phyloP scores from a whole-genome alignment of 2,329 filamentous ascomycete species.

The Periconia sp. region DNA sequence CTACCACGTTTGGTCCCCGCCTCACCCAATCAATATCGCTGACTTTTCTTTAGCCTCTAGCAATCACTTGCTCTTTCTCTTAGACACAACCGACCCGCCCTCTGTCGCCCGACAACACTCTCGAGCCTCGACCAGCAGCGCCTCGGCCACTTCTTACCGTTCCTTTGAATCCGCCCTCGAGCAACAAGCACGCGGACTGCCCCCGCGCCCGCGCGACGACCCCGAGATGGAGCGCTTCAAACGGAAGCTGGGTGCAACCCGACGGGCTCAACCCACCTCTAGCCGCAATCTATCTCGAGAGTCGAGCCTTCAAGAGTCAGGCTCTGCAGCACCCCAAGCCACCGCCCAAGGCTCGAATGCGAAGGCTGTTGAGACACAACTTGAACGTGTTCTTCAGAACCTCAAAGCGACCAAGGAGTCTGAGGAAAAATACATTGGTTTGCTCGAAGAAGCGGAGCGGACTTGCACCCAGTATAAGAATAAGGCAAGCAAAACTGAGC shows the following conservation, averaged over 20 bases:
- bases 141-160: conserved; percentile 19
- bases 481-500: conserved; percentile 28
- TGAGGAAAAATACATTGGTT: conserved; percentile 30
- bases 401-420: conserved; percentile 43
- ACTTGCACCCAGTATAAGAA: conserved; percentile 31
- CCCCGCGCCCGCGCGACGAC: conserved; percentile 22
- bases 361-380: conserved; percentile 38
- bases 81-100: conserved; percentile 27
- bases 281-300: conserved; percentile 40
- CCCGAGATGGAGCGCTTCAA: conserved; percentile 43
- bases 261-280: conserved; percentile 33
- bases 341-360: conserved; percentile 35
- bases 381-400: conserved; percentile 44
- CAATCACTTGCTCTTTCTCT: conserved; percentile 27
- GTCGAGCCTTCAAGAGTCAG: conserved; percentile 29
- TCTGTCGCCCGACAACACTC: conserved; percentile 23
- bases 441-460: conserved; percentile 35
- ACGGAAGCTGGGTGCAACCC: conserved; percentile 39
- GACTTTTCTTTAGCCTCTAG: conserved; percentile 24
- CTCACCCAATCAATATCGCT: conserved; percentile 3
- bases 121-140: conserved; percentile 18
- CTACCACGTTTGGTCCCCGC: neutral
- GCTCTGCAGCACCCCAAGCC: no score
- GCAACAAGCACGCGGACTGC: conserved; percentile 22
- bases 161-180: conserved; percentile 28